Percentiles rank a stretch among this genome's conserved stretches.
phyloP scores from a whole-genome alignment of 2,329 filamentous ascomycete species.

The Metarhizium humberi region DNA sequence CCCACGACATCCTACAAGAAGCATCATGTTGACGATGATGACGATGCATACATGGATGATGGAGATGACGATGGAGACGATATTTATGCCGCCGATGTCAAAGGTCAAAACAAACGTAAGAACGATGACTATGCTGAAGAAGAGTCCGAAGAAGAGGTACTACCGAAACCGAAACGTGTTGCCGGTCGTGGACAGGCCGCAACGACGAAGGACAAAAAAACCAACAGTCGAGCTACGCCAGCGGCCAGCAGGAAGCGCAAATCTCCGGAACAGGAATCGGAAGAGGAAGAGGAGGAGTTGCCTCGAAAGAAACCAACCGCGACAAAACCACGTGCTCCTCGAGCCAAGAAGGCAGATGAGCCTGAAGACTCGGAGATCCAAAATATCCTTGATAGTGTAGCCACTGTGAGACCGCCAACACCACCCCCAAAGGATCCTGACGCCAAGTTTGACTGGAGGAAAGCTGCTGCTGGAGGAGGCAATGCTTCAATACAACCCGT shows the following conservation, averaged over 20 bases:
- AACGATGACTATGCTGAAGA: slow-evolving; percentile 69
- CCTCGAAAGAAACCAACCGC: slow-evolving; percentile 50
- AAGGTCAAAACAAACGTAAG: slow-evolving; percentile 54
- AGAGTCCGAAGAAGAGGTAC: slow-evolving; percentile 60
- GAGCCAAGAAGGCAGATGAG: slow-evolving; percentile 54
- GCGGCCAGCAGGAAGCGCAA: slow-evolving; percentile 46
- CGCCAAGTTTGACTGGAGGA: slow-evolving; percentile 73
- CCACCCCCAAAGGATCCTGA: slow-evolving; percentile 65
- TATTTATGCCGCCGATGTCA: slow-evolving; percentile 68
- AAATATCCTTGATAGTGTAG: slow-evolving; percentile 80
- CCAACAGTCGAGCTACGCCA: slow-evolving; percentile 22
- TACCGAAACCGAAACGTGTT: slow-evolving; percentile 51
- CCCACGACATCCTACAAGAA: slow-evolving; percentile 31
- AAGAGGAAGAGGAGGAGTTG: slow-evolving; percentile 46
- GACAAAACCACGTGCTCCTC: slow-evolving; percentile 49
- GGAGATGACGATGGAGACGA: slow-evolving; percentile 67
- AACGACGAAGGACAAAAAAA: slow-evolving; percentile 10
- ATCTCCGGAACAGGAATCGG: slow-evolving; percentile 42
- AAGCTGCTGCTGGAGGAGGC: slow-evolving; percentile 45
- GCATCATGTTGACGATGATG: slow-evolving; percentile 31
- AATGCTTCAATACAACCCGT: slow-evolving; percentile 52
- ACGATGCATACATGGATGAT: slow-evolving; percentile 55
- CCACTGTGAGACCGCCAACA: slow-evolving; percentile 71
- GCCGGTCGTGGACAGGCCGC: slow-evolving; percentile 31
- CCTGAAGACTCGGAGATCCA: slow-evolving; percentile 63